These are phyloP conservation scores for Pyrus pyrifolia DNA, from an alignment of 306 rosid species.

Conservation along the genomic window DNA sequence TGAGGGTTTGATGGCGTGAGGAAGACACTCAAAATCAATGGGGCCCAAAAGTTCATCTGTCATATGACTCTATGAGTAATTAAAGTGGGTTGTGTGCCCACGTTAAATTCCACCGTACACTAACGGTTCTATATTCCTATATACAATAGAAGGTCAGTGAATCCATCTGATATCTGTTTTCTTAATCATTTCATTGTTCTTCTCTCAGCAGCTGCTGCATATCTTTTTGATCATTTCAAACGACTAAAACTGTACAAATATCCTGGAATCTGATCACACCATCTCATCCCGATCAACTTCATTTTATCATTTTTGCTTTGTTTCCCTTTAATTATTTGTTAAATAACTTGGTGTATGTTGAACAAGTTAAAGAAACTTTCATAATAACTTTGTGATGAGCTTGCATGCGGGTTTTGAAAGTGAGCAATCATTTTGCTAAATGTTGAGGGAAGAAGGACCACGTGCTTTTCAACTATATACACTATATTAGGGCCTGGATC, in stretches of 20 bases:
- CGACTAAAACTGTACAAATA: background rate
- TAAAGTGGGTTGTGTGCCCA: constrained; percentile 43
- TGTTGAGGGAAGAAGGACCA: background rate
- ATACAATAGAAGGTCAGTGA: background rate
- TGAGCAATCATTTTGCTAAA: background rate
- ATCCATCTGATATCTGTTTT: background rate
- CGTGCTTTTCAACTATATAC: background rate
- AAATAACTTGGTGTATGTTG: background rate
- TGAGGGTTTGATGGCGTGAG: constrained; percentile 35
- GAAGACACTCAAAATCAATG: constrained; percentile 37
- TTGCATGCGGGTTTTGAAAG: constrained; percentile 6
- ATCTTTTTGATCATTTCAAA: background rate
- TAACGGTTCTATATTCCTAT: constrained; percentile 1
- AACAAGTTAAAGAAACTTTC: background rate
- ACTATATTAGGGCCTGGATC: background rate
- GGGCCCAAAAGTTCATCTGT: constrained; percentile 21
- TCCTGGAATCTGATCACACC: background rate
- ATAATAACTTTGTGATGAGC: background rate
- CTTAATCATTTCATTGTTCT: background rate
- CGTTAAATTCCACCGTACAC: constrained; percentile 17
- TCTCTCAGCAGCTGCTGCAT: background rate
- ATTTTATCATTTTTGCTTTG: background rate
- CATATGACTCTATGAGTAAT: constrained; percentile 21
- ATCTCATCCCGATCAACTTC: background rate
- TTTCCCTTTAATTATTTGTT: background rate